Conservation (phyloP, 805 yeast genomes). For the Middelhovenomyces tepae region DNA sequence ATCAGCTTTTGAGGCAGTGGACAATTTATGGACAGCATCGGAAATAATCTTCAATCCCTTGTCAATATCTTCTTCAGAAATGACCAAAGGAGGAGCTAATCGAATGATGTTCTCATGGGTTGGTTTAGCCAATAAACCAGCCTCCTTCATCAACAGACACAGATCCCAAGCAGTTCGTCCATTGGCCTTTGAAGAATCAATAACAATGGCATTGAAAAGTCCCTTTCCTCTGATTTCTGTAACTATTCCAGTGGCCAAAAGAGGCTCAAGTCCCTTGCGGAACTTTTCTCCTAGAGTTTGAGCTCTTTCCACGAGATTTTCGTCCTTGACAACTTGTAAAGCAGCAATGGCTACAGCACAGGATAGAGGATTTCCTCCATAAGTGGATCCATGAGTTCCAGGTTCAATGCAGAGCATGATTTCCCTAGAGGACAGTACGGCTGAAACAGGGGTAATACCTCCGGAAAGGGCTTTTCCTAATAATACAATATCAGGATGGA, state of each 20-base stretch:
- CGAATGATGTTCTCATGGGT: constrained; percentile 94
- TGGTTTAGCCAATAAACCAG: constrained; percentile 91
- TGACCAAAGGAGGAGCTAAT: constrained; percentile 92
- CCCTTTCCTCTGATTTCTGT: constrained; percentile 75
- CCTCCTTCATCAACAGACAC: constrained; percentile 78
- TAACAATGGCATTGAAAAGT: constrained; percentile 80
- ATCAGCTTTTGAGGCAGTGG: constrained; percentile 20
- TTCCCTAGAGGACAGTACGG: constrained; percentile 81
- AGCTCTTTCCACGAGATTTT: constrained; percentile 74
- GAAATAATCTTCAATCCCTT: constrained; percentile 73
- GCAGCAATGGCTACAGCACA: constrained; percentile 93
- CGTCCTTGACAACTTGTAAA: constrained; percentile 80
- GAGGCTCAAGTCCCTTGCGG: constrained; percentile 35
- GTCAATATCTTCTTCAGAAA: constrained; percentile 74
- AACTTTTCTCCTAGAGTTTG: constrained; percentile 60
- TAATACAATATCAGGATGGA: constrained; percentile 81
- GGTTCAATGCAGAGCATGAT: constrained; percentile 86
- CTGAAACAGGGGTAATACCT: constrained; percentile 88
- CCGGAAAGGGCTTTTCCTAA: constrained; percentile 95
- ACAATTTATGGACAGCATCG: constrained; percentile 41
- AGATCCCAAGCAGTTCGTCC: constrained; percentile 96
- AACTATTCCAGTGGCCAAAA: constrained; percentile 39
- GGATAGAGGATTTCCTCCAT: constrained; percentile 95
- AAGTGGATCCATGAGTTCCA: constrained; percentile 96
- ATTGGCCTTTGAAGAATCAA: constrained; percentile 71